phyloP scores from a whole-genome alignment of 306 rosid species.

The Dryas alaskensis region DNA sequence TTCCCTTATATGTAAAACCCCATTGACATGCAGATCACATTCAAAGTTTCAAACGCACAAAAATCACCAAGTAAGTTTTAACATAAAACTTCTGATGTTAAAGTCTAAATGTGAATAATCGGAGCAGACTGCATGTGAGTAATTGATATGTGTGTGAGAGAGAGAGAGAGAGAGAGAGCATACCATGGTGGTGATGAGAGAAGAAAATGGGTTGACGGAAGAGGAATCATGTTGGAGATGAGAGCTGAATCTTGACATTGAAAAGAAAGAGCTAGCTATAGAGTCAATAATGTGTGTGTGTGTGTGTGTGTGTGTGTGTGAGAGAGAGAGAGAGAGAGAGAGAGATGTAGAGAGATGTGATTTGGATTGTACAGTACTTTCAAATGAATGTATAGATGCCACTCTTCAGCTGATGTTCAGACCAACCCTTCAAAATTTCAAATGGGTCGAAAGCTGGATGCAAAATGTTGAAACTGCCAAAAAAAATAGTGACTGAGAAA shows the following conservation, averaged over 20 bases:
- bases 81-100: not conserved
- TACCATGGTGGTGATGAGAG: conserved; percentile 36
- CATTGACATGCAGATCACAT: not conserved
- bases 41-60: not conserved
- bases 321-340: not conserved
- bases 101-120: too few species aligned
- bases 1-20: too few species aligned
- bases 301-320: too few species aligned
- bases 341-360: not conserved
- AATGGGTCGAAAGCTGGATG: not conserved
- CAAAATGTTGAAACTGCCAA: conserved; percentile 16
- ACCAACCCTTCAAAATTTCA: conserved; percentile 14
- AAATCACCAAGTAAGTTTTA: not conserved
- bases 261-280: not conserved
- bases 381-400: not conserved
- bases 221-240: conserved; percentile 18
- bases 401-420: conserved; percentile 15
- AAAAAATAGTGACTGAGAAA: conserved; percentile 22
- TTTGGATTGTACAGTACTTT: not conserved
- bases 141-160: not conserved
- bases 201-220: conserved; percentile 8
- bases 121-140: too few species aligned
- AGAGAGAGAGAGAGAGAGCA: conserved; percentile 9
- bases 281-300: too few species aligned
- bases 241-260: conserved; percentile 2